These are phyloP conservation scores for Nepenthes alata DNA, from an alignment of 179 eudicot genomes.

Conservation along the genomic window DNA sequence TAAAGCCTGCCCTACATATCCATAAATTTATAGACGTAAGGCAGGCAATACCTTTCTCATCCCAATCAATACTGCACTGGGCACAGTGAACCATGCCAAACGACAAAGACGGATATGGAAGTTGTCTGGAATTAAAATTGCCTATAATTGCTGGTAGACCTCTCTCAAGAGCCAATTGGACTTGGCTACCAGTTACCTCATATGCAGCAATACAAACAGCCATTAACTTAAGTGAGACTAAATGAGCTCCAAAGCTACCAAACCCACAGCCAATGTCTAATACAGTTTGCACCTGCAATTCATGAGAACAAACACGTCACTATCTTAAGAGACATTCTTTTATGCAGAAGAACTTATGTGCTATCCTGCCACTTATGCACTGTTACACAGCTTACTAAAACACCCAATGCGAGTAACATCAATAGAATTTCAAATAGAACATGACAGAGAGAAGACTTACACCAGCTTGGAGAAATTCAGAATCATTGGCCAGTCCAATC, in stretches of 20 bases:
- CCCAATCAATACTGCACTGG: constrained; percentile 92
- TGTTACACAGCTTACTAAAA: no score
- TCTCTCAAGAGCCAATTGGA: constrained; percentile 90
- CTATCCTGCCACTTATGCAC: not conserved
- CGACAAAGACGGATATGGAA: constrained; percentile 89
- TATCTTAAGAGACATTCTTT: not conserved
- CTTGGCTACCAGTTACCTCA: constrained; percentile 95
- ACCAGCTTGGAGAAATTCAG: constrained; percentile 71
- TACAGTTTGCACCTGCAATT: constrained; percentile 55
- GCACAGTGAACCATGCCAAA: constrained; percentile 98
- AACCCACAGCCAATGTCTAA: constrained; percentile 96
- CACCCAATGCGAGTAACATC: not conserved
- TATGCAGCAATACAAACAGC: constrained; percentile 78
- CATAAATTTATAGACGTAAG: not conserved
- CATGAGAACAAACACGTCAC: not conserved
- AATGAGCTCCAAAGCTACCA: constrained; percentile 96
- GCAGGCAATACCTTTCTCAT: constrained; percentile 59
- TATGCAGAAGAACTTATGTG: not conserved
- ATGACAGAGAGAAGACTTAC: constrained; percentile 30
- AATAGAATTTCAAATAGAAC: no score
- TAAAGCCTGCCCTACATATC: no score
- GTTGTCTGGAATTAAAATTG: constrained; percentile 70
- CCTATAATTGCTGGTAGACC: constrained; percentile 95
- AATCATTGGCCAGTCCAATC: constrained; percentile 80
- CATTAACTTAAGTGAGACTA: constrained; percentile 67